Evolutionary conservation across 2,329 filamentous ascomycete genomes (phyloP), one percentile per base, ranked within the genome.

Genomic region (Aspergillus piperis): DNA sequence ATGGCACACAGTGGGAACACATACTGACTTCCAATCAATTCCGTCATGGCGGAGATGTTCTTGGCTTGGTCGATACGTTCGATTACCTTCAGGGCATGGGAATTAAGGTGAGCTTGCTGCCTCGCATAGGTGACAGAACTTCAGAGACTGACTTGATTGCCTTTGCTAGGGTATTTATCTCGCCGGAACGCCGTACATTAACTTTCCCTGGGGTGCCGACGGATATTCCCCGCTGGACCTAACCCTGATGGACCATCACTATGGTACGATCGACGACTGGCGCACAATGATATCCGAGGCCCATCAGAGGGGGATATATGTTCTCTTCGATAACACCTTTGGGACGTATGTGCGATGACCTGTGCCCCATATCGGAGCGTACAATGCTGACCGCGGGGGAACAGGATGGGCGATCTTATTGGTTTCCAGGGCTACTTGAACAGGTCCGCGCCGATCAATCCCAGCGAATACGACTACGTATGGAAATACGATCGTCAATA

Each of bases 21-120:
- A 85, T 88, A 68, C 71, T 81, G 58, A 80, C 78, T 65, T 83
- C 81, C 62, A 88, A 83, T 55, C 85, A 88, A 69, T 82, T 88
- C 71, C 83, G 86, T 27, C 83, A 86, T 75, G 85, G 86, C 32
- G 86, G 86, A 57, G 85, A 88, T 68, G 73, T 86, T 13, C 73
- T 77, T 55, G 85, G 85, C 10, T 66, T 88, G 47, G 68, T 83
- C 58, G 83, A 87, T 66, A 83, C 83, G 17, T 75, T 88, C 61
- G 85, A 88, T 69, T 88, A 88, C 70, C 75, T 88, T 25, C 82
- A 84, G 62, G 86, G 85, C 58, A 84, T 87, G 81, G 86, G 85
- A 23, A 83, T 87, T 69, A 86, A 84, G 77, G 83, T 82, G 62
- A n/a, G 64, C 8, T 60, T 13, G 32, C 53, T 13, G 17, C 3